Evolutionary conservation across 192 early-diverging fungal genomes (phyloP).

Genomic region (Backusella westeae): DNA sequence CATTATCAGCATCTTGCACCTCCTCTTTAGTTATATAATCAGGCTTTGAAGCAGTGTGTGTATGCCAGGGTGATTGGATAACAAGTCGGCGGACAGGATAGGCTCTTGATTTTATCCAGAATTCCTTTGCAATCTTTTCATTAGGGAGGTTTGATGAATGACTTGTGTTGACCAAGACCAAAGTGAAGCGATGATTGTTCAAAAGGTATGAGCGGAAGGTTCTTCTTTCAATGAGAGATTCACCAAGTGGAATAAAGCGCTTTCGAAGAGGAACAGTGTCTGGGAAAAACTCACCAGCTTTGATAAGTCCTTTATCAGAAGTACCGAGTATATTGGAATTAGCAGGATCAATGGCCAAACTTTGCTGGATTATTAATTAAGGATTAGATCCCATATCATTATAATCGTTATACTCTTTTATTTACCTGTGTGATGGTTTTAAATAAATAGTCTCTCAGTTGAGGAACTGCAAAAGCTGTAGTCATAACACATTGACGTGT

Average conservation of each 20-base stretch:
- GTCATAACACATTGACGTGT: background rate
- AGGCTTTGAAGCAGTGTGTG: background rate
- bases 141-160: background rate
- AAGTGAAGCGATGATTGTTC: background rate
- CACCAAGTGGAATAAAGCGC: background rate
- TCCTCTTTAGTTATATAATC: background rate
- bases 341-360: background rate
- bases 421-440: background rate
- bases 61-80: background rate
- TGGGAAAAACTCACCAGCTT: background rate
- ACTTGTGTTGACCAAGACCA: background rate
- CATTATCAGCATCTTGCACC: background rate
- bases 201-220: background rate
- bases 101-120: background rate
- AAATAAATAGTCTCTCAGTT: background rate
- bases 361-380: background rate
- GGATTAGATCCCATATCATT: background rate
- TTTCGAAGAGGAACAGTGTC: slow-evolving; percentile 1
- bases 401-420: background rate
- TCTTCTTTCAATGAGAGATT: background rate
- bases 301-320: background rate
- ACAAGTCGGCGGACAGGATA: background rate
- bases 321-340: slow-evolving; percentile 1
- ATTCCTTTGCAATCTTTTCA: background rate
- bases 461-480: background rate